phyloP scores from a whole-genome alignment of 1,139 yeast species.

The Pichia sp. region DNA sequence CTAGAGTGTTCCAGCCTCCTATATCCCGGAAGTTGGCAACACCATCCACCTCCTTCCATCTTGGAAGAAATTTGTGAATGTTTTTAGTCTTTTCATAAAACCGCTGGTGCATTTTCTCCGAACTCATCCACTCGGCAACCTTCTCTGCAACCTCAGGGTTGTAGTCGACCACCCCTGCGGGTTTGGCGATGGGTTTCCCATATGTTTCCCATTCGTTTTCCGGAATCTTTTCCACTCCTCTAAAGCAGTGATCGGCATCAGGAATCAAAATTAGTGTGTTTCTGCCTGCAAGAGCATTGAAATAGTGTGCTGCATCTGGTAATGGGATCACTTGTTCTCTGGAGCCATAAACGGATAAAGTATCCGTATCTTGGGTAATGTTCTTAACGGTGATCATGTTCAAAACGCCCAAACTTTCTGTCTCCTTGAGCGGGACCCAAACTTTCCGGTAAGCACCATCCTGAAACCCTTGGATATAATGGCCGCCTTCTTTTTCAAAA shows the following conservation, averaged over 20 bases:
- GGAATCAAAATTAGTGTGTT: constrained; percentile 58
- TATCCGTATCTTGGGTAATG: constrained; percentile 47
- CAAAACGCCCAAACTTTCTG: constrained; percentile 48
- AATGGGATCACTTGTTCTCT: constrained; percentile 63
- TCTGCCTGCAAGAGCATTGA: constrained; percentile 46
- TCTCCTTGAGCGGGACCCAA: constrained; percentile 49
- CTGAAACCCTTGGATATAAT: constrained; percentile 40
- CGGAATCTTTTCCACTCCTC: constrained; percentile 42
- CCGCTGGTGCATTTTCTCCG: constrained; percentile 48
- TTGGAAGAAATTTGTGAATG: constrained; percentile 34
- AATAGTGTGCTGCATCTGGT: constrained; percentile 55
- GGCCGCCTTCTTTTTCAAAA: constrained; percentile 38
- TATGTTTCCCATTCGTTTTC: constrained; percentile 33
- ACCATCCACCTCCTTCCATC: constrained; percentile 63
- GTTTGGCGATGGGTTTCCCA: constrained; percentile 41
- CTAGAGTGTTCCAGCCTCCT: constrained; percentile 63
- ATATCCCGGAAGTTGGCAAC: constrained; percentile 71
- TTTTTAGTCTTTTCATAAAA: constrained; percentile 40
- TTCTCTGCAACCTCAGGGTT: constrained; percentile 51
- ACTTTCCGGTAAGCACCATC: constrained; percentile 42
- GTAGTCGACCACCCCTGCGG: constrained; percentile 49
- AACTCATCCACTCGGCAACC: constrained; percentile 50
- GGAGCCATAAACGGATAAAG: constrained; percentile 69
- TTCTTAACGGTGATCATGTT: constrained; percentile 42
- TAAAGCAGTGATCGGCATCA: constrained; percentile 78